Evolutionary conservation across 2,329 filamentous ascomycete species (phyloP), one percentile per base, ranked within the genome.

Genomic region (Ophiognomonia clavigignenti-juglandacearum): DNA sequence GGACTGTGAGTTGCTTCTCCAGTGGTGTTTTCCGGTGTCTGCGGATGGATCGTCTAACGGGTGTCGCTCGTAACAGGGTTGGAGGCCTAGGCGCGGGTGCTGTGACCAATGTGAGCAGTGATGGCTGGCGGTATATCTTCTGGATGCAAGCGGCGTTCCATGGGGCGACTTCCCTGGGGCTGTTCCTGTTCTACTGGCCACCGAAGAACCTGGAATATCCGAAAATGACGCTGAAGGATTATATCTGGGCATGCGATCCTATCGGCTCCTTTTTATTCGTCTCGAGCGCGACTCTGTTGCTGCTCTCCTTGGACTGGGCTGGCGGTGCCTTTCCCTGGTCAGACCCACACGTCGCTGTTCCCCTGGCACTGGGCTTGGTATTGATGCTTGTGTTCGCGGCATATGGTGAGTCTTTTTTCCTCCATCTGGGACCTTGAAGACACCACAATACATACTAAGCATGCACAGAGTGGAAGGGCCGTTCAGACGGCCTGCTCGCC

Each of bases 131-230:
- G 2, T 69, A 71, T 53, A 79, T 80, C 53, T 80, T 78, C 56
- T 80, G 76, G 76, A 76, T 80, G 13, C 76, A 80, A 59, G 75
- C 75, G 1, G 74, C 65, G 6, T 72, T 79, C 50, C 75, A 78
- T 51, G 65, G 67, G 8, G 59, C 68, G 13, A 75, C 73, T 0
- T 65, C 68, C 2, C 29, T 75, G 1, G 74, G 75, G 4, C 58
- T 79, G 26, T 56, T 78, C 27, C 52, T 68, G 22, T 70, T 74
- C 58, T 71, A 77, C 64, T 67, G 67, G 64, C 70, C 70, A 22
- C 64, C 67, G 4, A 68, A 68, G 52, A 59, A 57, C 37, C 52
- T 53, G 6, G 64, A 69, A 39, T 64, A 62, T 20, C 60, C 64
- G 1, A 67, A 62, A 44, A 64, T 71, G 63, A 57, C 63, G 3